Percentiles rank a stretch among this genome's conserved stretches.
phyloP scores from a whole-genome alignment of 2,329 filamentous ascomycete genomes.

The Fusarium longipes region DNA sequence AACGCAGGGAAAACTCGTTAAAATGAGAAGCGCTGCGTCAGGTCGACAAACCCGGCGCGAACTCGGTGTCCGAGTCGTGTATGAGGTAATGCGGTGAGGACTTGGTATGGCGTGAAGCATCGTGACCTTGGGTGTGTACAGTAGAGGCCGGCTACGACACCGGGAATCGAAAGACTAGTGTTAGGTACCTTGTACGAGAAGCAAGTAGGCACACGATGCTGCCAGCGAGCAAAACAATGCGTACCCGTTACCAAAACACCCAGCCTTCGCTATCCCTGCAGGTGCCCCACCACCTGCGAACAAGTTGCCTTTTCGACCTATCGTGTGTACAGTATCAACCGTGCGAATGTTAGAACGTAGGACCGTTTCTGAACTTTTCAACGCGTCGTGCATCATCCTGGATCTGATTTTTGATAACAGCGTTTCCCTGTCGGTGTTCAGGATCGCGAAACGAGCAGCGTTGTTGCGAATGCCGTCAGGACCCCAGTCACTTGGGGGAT shows the following conservation, averaged over 20 bases:
- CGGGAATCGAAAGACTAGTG: constrained; percentile 39
- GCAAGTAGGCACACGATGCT: constrained; percentile 3
- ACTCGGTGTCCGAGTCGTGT: constrained; percentile 46
- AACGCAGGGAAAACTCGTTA: constrained; percentile 25
- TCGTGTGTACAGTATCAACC: constrained; percentile 30
- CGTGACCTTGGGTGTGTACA: constrained; percentile 41
- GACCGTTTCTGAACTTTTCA: constrained; percentile 36
- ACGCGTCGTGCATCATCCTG: constrained; percentile 44
- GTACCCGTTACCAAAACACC: constrained; percentile 45
- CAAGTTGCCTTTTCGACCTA: constrained; percentile 25
- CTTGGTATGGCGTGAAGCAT: constrained; percentile 46
- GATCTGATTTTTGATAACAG: constrained; percentile 39
- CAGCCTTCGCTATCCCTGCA: constrained; percentile 40
- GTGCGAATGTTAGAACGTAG: constrained; percentile 27
- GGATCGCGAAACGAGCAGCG: constrained; percentile 43
- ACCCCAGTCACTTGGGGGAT: constrained; percentile 27
- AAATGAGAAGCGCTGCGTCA: constrained; percentile 42
- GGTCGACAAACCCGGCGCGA: constrained; percentile 45
- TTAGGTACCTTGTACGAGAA: constrained; percentile 35
- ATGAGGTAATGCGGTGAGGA: constrained; percentile 49
- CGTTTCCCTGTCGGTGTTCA: constrained; percentile 38
- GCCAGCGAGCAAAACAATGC: constrained; percentile 24
- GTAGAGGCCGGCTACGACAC: constrained; percentile 42
- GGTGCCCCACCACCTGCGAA: constrained; percentile 37
- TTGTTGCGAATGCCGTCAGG: constrained; percentile 42